These are phyloP conservation scores for Aspergillus indologenus DNA, from an alignment of 495 filamentous ascomycete species.

Conservation along the genomic window DNA sequence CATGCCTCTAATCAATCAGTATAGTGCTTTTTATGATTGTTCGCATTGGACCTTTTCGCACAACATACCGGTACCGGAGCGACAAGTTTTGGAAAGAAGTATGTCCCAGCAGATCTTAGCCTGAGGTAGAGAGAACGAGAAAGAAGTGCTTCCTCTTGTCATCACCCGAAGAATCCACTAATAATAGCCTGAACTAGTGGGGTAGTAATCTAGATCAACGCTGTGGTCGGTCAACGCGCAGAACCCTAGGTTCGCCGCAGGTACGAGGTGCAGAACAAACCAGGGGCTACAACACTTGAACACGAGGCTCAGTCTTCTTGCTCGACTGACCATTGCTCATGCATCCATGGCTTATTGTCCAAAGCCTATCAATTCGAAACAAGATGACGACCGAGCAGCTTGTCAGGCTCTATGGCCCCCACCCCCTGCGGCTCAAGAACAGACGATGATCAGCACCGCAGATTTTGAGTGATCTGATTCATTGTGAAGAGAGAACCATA, in stretches of 20 bases:
- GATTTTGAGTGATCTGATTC: no score
- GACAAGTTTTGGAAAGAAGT: no score
- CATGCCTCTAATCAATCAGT: no score
- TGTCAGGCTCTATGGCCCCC: not conserved
- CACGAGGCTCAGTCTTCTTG: not conserved
- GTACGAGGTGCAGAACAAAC: not conserved
- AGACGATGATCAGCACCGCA: not conserved
- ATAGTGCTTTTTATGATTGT: no score
- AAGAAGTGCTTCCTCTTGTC: no score
- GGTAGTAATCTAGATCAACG: not conserved
- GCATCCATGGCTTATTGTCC: no score
- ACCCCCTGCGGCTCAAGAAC: not conserved
- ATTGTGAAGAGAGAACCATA: not conserved
- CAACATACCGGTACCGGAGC: no score
- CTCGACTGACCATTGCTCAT: no score
- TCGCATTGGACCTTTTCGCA: no score
- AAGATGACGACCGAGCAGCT: not conserved
- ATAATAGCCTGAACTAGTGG: not conserved
- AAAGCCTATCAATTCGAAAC: not conserved
- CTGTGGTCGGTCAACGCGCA: not conserved
- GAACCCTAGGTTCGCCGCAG: not conserved
- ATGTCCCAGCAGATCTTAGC: no score
- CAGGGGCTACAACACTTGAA: not conserved
- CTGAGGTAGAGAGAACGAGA: no score
- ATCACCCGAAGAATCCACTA: not conserved